Evolutionary conservation across 768 basidiomycete species (phyloP), one percentile per base, ranked within the genome.

Genomic region (Kwoniella bestiolae): DNA sequence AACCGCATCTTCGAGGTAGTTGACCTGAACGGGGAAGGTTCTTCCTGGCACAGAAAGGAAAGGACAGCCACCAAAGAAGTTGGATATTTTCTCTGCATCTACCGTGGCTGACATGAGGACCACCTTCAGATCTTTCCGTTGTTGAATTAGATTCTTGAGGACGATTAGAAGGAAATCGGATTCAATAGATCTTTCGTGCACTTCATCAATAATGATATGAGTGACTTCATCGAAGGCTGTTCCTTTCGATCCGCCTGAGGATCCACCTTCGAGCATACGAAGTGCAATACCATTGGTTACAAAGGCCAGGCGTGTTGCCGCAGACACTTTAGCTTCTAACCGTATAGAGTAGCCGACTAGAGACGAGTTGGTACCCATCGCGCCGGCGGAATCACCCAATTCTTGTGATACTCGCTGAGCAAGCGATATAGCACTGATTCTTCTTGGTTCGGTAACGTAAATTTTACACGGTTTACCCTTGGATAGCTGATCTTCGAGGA

Each of bases 71-170:
- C 89, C 91, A 77, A 98, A 96, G 79, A 89, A 97, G 14, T 81
- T 82, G 11, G 94, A 91, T 44, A 98, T 87, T 83, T 80, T 82
- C 47, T 80, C 82, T 28, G 78, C 80, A 65, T 99, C 93, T 26
- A 96, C 84, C 0, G 96, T 99, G 0, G 96, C 95, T 32, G 93
- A 95, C 95, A 99, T 99, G 51, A 98, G 85, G 16, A 97, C 87
- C 44, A 99, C 87, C 81, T 91, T 94, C n/a, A 99, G 83, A 72
- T 95, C 88, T 53, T 88, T 86, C 26, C 91, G 86, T 68, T 89
- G 86, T 60, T 85, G 82, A 56, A 96, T 80, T 34, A 98, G 82
- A 16, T 90, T 88, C 80, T 92, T 93, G 58, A 99, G 84, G 5
- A 97, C 92, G 70, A 97, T 92, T 32, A 99, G 84, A 32, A 99